These are phyloP conservation scores for Trichoderma sp. DNA, from an alignment of 2,329 filamentous ascomycete species.

Conservation along the genomic window DNA sequence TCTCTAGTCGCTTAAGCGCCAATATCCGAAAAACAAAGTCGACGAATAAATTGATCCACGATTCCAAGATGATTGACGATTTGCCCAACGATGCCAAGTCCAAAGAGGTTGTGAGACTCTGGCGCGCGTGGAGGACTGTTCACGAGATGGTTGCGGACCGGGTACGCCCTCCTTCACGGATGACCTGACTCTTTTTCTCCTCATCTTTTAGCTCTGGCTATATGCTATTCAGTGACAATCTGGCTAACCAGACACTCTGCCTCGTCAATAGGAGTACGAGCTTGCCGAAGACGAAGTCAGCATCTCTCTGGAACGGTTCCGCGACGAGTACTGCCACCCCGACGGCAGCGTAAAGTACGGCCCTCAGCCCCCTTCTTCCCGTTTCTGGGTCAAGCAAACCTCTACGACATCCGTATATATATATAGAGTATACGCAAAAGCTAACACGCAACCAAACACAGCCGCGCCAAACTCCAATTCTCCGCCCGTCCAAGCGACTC, in stretches of 20 bases:
- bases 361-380: not conserved
- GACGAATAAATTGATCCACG: not conserved
- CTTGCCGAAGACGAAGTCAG: conserved; percentile 86
- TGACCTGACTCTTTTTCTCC: not conserved
- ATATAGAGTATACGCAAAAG: not conserved
- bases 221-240: not conserved
- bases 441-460: conserved; percentile 44
- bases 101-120: conserved; percentile 69
- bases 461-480: conserved; percentile 83
- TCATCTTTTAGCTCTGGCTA: too few relatives aligned
- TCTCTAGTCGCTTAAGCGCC: not conserved
- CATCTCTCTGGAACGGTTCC: conserved; percentile 84
- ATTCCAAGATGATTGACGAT: conserved; percentile 44
- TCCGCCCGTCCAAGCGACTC: conserved; percentile 80
- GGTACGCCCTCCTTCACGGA: conserved; percentile 55
- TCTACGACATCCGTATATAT: not conserved
- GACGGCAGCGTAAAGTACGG: conserved; percentile 76
- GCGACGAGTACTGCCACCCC: conserved; percentile 68
- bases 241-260: not conserved
- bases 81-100: conserved; percentile 55
- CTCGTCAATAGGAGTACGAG: conserved; percentile 77
- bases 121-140: conserved; percentile 91
- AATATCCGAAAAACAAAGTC: not conserved
- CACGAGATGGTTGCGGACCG: conserved; percentile 94
- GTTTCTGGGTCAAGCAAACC: not conserved